Evolutionary conservation across 441 rosid genomes (phyloP), one percentile per base, ranked within the genome.

Genomic region (Jatropha podagrica): DNA sequence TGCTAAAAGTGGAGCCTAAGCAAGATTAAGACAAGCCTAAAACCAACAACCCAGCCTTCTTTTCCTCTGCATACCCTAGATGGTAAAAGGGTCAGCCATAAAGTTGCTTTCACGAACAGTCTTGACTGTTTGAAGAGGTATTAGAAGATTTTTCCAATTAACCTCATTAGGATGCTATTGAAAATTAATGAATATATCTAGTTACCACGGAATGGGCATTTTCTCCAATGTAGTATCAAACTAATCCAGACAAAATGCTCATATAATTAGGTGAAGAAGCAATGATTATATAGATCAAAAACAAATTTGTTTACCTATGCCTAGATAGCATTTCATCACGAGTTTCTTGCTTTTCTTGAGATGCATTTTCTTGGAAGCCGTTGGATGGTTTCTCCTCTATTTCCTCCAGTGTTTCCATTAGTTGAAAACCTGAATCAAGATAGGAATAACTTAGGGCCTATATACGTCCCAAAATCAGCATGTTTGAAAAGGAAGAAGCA

Each of bases 321-420:
- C 94, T 83, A 23, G 88, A 81, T 46, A 88, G 89, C 84, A 90
- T 85, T 82, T 90, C 94, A 77, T 87, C 91, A 7, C 87, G 80
- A 64, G 82, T 83, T 82, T 88, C 92, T 74, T 70, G 76, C 58
- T 73, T 69, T 70, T 71, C 73, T 58, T 52, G 72, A 69, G 77
- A 70, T 65, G 76, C 82, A 68, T 44, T 42, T 27, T 60, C 81
- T 12, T 59, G 74, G 46, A 44, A 37, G 37, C 41, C 75, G 54
- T 72, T 88, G 46, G 80, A 66, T 60, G 76, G 71, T 23, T 54
- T 72, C 52, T 72, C 81, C 41, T 71, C 65, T 40, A 71, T 38
- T 41, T 71, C 64, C 26, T 23, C 32, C 32, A 32, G 74, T 56
- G 52, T 41, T 14, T 56, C 74, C 74, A 71, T 71, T 63, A 56